Percentiles rank a stretch among this genome's conserved stretches.
These are phyloP conservation scores for Plasmodium billcollinsi DNA, from an alignment of 169 alveolate species.

Conservation along the genomic window DNA sequence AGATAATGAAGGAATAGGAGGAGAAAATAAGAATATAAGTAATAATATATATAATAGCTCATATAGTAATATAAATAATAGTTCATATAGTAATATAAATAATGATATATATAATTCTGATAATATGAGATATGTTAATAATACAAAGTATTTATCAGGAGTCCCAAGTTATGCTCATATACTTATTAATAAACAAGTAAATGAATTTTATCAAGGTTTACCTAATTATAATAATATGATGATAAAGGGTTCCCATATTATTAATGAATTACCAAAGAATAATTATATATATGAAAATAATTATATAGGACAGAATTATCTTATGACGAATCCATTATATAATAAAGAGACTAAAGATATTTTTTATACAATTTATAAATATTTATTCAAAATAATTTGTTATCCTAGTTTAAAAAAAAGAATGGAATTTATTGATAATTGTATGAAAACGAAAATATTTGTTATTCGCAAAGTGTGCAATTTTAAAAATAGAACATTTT, in stretches of 20 bases:
- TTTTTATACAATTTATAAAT: slow-evolving; percentile 34
- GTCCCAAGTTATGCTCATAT: too few species aligned
- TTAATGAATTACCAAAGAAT: slow-evolving; percentile 31
- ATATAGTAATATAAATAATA: neutral
- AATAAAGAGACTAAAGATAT: slow-evolving; percentile 71
- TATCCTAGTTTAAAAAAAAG: slow-evolving; percentile 66
- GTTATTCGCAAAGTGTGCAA: slow-evolving; percentile 18
- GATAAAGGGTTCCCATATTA: neutral
- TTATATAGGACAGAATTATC: slow-evolving; percentile 28
- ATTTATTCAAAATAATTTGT: slow-evolving; percentile 8
- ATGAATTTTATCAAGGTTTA: neutral
- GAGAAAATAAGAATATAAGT: neutral
- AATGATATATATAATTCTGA: neutral
- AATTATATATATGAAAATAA: slow-evolving; percentile 47
- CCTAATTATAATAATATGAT: neutral
- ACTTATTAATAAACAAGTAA: neutral
- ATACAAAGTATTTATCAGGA: too few species aligned
- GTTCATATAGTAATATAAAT: neutral
- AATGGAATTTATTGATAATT: slow-evolving; percentile 41
- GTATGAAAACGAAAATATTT: slow-evolving; percentile 56
- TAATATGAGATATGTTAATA: too few species aligned
- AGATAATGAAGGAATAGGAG: neutral
- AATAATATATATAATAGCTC: neutral
- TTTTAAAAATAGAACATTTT: slow-evolving; percentile 19
- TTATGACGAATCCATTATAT: slow-evolving; percentile 40